phyloP scores from a whole-genome alignment of 805 yeast species.

The Saccharomycopsis olivae region DNA sequence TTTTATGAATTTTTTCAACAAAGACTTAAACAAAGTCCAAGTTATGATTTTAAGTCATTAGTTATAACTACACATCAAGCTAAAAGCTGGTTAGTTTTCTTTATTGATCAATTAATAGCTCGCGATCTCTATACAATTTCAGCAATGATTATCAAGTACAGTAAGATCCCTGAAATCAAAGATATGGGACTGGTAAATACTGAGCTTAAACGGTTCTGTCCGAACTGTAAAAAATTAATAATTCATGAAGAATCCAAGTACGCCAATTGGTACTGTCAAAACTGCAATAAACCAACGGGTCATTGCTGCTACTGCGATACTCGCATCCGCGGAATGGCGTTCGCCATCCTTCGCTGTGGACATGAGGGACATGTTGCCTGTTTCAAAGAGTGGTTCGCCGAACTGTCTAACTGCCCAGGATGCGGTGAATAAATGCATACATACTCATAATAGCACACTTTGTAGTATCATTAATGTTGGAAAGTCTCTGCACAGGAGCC shows the following conservation, averaged over 20 bases:
- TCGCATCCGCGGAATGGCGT: slow-evolving; percentile 63
- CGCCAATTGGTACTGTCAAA: slow-evolving; percentile 82
- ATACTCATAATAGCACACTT: no score
- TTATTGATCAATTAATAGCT: slow-evolving; percentile 43
- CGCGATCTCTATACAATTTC: slow-evolving; percentile 45
- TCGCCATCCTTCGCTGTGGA: slow-evolving; percentile 61
- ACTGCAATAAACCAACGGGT: slow-evolving; percentile 48
- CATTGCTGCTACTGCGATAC: slow-evolving; percentile 72
- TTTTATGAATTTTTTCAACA: slow-evolving; percentile 32
- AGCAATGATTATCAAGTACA: slow-evolving; percentile 40
- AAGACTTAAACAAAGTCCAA: slow-evolving; percentile 15
- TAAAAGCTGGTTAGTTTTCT: slow-evolving; percentile 46
- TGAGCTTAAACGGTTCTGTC: slow-evolving; percentile 45
- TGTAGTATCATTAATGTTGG: no score
- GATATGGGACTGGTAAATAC: slow-evolving; percentile 23
- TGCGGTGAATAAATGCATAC: no score
- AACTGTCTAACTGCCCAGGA: slow-evolving; percentile 67
- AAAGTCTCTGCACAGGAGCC: no score
- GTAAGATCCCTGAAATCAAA: slow-evolving; percentile 25
- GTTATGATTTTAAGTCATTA: slow-evolving; percentile 13
- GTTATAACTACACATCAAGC: slow-evolving; percentile 22
- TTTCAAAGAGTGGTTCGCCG: slow-evolving; percentile 65
- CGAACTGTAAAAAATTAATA: slow-evolving; percentile 47
- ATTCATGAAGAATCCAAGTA: slow-evolving; percentile 35
- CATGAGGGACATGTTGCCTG: slow-evolving; percentile 83